A percentile compares a stretch with the other conserved stretches of the same genome.
These are phyloP conservation scores for Amanita muscaria DNA, from an alignment of 768 basidiomycete genomes.

Conservation along the genomic window DNA sequence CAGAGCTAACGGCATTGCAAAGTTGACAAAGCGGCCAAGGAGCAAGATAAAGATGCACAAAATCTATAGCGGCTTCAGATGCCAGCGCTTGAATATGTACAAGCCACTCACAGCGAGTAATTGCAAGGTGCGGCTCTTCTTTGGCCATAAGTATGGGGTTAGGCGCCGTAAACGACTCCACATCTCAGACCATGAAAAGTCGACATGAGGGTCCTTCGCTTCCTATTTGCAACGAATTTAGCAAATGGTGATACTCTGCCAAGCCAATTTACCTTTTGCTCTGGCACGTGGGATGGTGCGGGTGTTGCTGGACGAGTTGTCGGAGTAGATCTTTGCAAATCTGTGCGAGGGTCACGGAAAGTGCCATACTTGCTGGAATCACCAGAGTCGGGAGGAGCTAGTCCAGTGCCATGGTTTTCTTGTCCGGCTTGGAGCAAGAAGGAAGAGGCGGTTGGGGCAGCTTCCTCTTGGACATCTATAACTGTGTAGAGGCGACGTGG, in stretches of 20 bases:
- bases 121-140: constrained; percentile 56
- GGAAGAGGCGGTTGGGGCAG: constrained; percentile 37
- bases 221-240: constrained; percentile 28
- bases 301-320: constrained; percentile 47
- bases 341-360: constrained; percentile 46
- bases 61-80: constrained; percentile 27
- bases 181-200: constrained; percentile 68
- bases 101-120: constrained; percentile 46
- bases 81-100: background rate
- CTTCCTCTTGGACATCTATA: constrained; percentile 33
- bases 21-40: constrained; percentile 69
- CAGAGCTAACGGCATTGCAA: constrained; percentile 61
- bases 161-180: constrained; percentile 56
- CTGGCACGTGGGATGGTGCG: constrained; percentile 30
- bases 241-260: no score
- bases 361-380: constrained; percentile 67
- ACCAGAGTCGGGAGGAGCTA: constrained; percentile 33
- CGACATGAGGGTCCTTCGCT: constrained; percentile 42
- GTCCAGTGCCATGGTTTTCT: constrained; percentile 30
- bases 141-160: constrained; percentile 81
- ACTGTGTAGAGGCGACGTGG: constrained; percentile 62
- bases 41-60: constrained; percentile 65
- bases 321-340: constrained; percentile 41
- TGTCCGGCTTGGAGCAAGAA: constrained; percentile 47
- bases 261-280: constrained; percentile 36